Evolutionary conservation across 2,329 filamentous ascomycete genomes (phyloP).

Genomic region (Amauroascus niger): DNA sequence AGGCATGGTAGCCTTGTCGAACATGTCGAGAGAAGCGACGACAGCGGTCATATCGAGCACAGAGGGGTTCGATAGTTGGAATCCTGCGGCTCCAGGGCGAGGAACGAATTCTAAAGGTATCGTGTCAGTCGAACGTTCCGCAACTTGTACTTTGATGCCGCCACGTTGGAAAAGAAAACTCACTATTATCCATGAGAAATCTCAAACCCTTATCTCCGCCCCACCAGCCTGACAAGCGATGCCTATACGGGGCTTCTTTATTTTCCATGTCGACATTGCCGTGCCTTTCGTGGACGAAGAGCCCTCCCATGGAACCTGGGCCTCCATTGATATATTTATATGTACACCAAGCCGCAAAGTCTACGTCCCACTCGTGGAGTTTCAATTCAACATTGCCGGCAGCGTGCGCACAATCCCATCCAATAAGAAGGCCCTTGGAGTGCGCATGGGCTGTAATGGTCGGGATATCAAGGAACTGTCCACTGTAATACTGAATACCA

Average conservation of each 20-base stretch:
- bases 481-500: constrained; percentile 85
- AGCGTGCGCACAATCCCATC: constrained; percentile 84
- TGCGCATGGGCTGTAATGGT: constrained; percentile 70
- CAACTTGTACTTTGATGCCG: too few relatives aligned
- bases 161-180: constrained; percentile 12
- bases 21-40: constrained; percentile 62
- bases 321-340: constrained; percentile 92
- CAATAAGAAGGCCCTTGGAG: constrained; percentile 59
- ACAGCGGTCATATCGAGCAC: constrained; percentile 70
- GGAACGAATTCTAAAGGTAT: constrained; percentile 53
- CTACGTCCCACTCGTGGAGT: constrained; percentile 81
- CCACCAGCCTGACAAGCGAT: constrained; percentile 76
- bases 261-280: constrained; percentile 37
- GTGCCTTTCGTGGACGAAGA: constrained; percentile 71
- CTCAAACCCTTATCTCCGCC: constrained; percentile 65
- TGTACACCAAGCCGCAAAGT: constrained; percentile 87
- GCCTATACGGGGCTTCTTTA: constrained; percentile 46
- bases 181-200: constrained; percentile 70
- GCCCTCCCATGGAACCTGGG: constrained; percentile 67
- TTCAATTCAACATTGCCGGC: constrained; percentile 70
- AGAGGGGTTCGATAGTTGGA: constrained; percentile 75
- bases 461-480: constrained; percentile 75
- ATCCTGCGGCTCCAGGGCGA: constrained; percentile 67
- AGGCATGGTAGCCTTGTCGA: constrained; percentile 60
- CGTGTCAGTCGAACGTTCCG: neutral